Conservation (phyloP, 2,329 filamentous ascomycete species). For the Phaeosphaeria sp. region DNA sequence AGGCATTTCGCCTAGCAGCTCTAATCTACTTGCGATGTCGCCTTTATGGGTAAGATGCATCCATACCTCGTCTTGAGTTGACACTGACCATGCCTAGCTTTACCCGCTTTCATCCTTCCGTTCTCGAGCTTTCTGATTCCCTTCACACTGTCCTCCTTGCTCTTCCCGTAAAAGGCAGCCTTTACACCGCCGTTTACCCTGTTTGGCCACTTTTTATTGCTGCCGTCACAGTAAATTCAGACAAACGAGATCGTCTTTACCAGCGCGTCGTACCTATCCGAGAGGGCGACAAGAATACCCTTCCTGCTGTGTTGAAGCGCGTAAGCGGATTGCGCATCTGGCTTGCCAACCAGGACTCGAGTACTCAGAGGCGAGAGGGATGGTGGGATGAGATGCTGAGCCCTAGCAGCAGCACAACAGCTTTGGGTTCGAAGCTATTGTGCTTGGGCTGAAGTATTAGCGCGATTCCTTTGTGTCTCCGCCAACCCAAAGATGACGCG, state of each 20-base stretch:
- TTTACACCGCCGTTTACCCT: slow-evolving; percentile 43
- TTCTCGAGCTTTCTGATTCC: slow-evolving; percentile 36
- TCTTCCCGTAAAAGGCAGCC: slow-evolving; percentile 38
- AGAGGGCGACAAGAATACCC: slow-evolving; percentile 41
- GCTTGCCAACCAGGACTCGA: slow-evolving; percentile 38
- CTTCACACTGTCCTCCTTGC: slow-evolving; percentile 32
- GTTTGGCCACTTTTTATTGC: slow-evolving; percentile 44
- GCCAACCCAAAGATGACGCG: too few relatives aligned
- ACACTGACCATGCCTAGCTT: slow-evolving; percentile 15
- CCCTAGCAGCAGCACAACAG: slow-evolving; percentile 33
- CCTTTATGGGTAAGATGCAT: slow-evolving; percentile 32
- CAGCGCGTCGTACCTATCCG: slow-evolving; percentile 39
- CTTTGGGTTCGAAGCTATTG: slow-evolving; percentile 16
- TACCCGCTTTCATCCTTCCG: slow-evolving; percentile 39
- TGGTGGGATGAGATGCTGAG: slow-evolving; percentile 46
- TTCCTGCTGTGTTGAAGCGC: slow-evolving; percentile 38
- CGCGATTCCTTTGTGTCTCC: too few relatives aligned
- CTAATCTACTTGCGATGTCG: slow-evolving; percentile 41
- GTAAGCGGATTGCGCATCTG: slow-evolving; percentile 38
- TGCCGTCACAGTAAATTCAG: slow-evolving; percentile 38
- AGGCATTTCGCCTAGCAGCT: slow-evolving; percentile 40
- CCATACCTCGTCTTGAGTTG: slow-evolving; percentile 5
- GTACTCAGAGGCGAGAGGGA: slow-evolving; percentile 25
- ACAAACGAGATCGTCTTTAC: slow-evolving; percentile 40
- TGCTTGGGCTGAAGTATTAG: slow-evolving; percentile 17